A percentile compares a stretch with the other conserved stretches of the same genome.
These are phyloP conservation scores for Linaria vulgaris DNA, from an alignment of 257 asterid genomes.

Conservation along the genomic window DNA sequence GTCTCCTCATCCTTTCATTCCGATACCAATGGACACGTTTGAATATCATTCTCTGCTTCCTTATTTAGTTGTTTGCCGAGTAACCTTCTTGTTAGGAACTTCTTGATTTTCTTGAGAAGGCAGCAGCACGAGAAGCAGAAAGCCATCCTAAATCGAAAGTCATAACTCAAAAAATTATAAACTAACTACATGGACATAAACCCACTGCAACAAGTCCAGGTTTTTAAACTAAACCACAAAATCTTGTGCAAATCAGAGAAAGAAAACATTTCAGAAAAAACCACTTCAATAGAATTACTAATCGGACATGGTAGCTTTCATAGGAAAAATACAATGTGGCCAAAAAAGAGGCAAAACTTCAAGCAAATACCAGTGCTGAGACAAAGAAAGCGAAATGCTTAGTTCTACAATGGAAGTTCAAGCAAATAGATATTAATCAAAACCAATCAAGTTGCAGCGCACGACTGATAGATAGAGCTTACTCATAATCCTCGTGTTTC, in stretches of 20 bases:
- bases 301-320: constrained; percentile 13
- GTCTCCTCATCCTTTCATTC: too few relatives aligned
- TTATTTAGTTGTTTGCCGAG: too few relatives aligned
- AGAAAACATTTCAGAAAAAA: too few relatives aligned
- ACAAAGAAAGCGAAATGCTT: constrained; percentile 9
- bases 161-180: too few relatives aligned
- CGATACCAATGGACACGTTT: too few relatives aligned
- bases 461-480: constrained; percentile 37
- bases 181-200: too few relatives aligned
- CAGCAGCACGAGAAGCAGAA: constrained; percentile 8
- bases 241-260: neutral
- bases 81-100: too few relatives aligned
- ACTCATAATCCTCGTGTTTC: constrained; percentile 72
- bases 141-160: too few relatives aligned
- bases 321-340: neutral
- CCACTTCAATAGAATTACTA: neutral
- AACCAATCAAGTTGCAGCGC: constrained; percentile 20
- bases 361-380: constrained; percentile 7
- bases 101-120: too few relatives aligned
- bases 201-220: too few relatives aligned
- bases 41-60: too few relatives aligned
- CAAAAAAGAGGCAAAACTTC: neutral
- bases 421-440: neutral
- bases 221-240: neutral
- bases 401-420: neutral